Evolutionary conservation across 1,139 yeast species (phyloP).

Genomic region (Nakaseomyces kungkrabaensis): DNA sequence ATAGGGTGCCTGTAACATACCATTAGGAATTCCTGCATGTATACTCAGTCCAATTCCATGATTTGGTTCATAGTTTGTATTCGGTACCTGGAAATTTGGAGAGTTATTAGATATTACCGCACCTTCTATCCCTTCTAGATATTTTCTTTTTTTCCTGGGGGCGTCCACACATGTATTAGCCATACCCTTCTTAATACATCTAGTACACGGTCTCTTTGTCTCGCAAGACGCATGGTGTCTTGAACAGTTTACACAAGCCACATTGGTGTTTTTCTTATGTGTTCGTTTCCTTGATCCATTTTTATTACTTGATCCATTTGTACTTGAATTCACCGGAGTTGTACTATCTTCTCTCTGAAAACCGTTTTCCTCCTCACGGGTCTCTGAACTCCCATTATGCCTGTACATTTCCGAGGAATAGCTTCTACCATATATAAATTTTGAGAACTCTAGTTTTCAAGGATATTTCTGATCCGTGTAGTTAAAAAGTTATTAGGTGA

Average conservation of each 20-base stretch:
- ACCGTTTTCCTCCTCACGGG: neutral
- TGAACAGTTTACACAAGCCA: slow-evolving; percentile 85
- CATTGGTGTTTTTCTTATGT: slow-evolving; percentile 47
- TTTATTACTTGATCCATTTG: neutral
- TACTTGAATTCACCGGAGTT: neutral
- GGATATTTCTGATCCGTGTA: too few species aligned
- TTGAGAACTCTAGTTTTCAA: too few species aligned
- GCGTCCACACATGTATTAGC: slow-evolving; percentile 78
- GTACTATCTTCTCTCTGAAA: neutral
- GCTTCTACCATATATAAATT: neutral
- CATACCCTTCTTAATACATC: slow-evolving; percentile 66
- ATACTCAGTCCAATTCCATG: neutral
- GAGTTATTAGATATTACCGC: neutral
- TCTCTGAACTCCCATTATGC: neutral
- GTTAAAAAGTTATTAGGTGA: too few species aligned
- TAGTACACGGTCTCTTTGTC: slow-evolving; percentile 64
- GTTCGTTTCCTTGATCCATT: neutral
- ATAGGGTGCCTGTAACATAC: slow-evolving; percentile 8
- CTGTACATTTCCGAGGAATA: neutral
- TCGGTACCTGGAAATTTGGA: neutral
- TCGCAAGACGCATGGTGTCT: slow-evolving; percentile 86
- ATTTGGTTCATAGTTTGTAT: neutral
- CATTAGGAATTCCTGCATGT: slow-evolving; percentile 4
- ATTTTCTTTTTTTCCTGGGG: slow-evolving; percentile 77
- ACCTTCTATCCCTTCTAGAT: slow-evolving; percentile 43